Evolutionary conservation across 805 yeast genomes (phyloP).

Genomic region (Candida golubevii): DNA sequence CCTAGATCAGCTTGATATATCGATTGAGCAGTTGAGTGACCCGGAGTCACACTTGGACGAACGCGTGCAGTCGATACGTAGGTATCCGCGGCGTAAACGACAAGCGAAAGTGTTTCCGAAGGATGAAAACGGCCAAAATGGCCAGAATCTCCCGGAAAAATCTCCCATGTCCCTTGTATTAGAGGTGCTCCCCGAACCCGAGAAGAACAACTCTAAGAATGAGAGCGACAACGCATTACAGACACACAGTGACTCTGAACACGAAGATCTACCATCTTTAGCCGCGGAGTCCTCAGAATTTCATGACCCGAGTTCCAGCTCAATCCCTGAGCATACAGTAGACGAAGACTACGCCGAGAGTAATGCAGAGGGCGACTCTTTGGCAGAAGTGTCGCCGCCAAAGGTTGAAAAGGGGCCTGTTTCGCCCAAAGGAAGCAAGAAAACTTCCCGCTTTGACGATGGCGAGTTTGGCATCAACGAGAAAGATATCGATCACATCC

Average conservation of each 20-base stretch:
- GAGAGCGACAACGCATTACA: too few species aligned
- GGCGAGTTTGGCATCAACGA: slow-evolving; percentile 19
- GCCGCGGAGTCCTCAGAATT: neutral
- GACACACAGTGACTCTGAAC: neutral
- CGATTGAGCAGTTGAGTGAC: slow-evolving; percentile 15
- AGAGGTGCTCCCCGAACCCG: slow-evolving; percentile 3
- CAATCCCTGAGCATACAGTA: slow-evolving; percentile 1
- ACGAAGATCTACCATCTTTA: neutral
- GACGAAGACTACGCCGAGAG: slow-evolving; percentile 8
- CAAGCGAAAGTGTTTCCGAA: neutral
- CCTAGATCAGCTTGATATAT: slow-evolving; percentile 14
- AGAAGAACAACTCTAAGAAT: neutral
- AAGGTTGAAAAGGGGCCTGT: neutral
- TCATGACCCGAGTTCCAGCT: neutral
- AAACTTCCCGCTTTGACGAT: slow-evolving; percentile 12
- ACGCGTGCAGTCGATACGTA: neutral
- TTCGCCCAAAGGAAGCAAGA: neutral
- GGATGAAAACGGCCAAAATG: neutral
- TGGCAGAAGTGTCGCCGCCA: neutral
- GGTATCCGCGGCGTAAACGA: slow-evolving; percentile 7
- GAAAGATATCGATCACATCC: slow-evolving; percentile 14
- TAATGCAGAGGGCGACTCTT: too few species aligned
- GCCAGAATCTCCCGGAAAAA: neutral
- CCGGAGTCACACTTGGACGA: slow-evolving; percentile 1
- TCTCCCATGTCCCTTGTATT: slow-evolving; percentile 5